These are phyloP conservation scores for Tephrocybe sp. DNA, from an alignment of 768 basidiomycete species.

Conservation along the genomic window DNA sequence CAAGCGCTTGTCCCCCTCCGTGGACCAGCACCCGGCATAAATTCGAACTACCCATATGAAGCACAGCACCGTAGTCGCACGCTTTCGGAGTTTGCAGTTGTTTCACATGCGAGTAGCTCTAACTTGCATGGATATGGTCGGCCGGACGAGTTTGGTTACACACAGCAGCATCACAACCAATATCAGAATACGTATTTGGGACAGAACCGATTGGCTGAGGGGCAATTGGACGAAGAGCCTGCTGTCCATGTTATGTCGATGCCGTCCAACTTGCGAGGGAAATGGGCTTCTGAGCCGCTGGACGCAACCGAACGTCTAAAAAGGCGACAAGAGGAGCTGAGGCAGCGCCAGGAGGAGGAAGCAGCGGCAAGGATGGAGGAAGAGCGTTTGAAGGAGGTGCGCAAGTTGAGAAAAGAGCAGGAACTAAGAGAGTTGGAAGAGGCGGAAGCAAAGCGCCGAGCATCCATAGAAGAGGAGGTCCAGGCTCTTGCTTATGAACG, in stretches of 20 bases:
- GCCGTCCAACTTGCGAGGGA: slow-evolving; percentile 27
- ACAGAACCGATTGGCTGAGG: slow-evolving; percentile 4
- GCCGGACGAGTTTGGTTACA: slow-evolving; percentile 18
- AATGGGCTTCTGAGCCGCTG: slow-evolving; percentile 30
- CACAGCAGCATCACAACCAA: slow-evolving; percentile 10
- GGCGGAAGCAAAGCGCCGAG: slow-evolving; percentile 39
- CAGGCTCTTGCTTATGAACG: slow-evolving; percentile 32
- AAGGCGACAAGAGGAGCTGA: slow-evolving; percentile 27
- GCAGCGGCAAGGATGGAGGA: slow-evolving; percentile 47
- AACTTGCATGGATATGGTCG: slow-evolving; percentile 24
- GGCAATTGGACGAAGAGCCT: background rate
- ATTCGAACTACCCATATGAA: slow-evolving; percentile 1
- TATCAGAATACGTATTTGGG: slow-evolving; percentile 13
- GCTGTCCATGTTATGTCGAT: slow-evolving; percentile 11
- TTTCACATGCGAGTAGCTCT: slow-evolving; percentile 31
- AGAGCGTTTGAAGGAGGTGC: slow-evolving; percentile 34
- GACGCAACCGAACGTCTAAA: slow-evolving; percentile 34
- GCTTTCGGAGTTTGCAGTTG: slow-evolving; percentile 39
- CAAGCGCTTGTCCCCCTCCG: slow-evolving; percentile 18
- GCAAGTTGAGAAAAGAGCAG: slow-evolving; percentile 42
- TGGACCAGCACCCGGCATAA: background rate
- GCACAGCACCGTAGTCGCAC: slow-evolving; percentile 24
- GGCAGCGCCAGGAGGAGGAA: slow-evolving; percentile 29
- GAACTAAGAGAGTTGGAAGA: slow-evolving; percentile 37
- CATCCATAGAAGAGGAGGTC: slow-evolving; percentile 39